phyloP scores from a whole-genome alignment of 192 early-diverging fungal species.

The Oehlia diaphana region DNA sequence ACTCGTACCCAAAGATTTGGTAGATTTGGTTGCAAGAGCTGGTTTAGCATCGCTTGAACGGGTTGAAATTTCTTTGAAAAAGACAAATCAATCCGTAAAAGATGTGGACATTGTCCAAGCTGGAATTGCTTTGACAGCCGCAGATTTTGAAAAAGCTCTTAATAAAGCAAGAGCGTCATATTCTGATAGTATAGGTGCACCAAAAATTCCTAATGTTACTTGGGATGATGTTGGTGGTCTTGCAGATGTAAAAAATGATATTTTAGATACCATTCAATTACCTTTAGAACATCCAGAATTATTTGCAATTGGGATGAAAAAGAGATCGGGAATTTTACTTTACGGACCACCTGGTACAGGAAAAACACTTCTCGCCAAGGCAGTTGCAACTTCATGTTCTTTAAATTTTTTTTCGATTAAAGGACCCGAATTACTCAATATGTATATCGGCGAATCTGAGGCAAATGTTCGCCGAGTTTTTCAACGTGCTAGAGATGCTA shows the following conservation, averaged over 20 bases:
- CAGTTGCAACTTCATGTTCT: slow-evolving; percentile 95
- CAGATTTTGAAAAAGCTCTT: slow-evolving; percentile 81
- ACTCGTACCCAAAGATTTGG: slow-evolving; percentile 84
- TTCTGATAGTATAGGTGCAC: slow-evolving; percentile 91
- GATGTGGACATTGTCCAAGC: slow-evolving; percentile 65
- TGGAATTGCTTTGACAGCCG: slow-evolving; percentile 71
- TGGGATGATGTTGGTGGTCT: slow-evolving; percentile 99
- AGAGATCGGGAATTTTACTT: slow-evolving; percentile 88
- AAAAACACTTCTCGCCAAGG: slow-evolving; percentile 98
- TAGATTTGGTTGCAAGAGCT: slow-evolving; percentile 72
- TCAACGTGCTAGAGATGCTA: slow-evolving; percentile 93
- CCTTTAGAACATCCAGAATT: slow-evolving; percentile 95
- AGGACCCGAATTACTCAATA: slow-evolving; percentile 97
- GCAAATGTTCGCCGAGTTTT: slow-evolving; percentile 96
- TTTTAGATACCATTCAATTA: slow-evolving; percentile 94
- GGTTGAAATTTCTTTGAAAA: slow-evolving; percentile 49
- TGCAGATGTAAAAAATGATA: slow-evolving; percentile 86
- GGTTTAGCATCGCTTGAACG: slow-evolving; percentile 65
- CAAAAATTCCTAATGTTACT: slow-evolving; percentile 96
- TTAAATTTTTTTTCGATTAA: slow-evolving; percentile 99
- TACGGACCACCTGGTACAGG: slow-evolving; percentile 99
- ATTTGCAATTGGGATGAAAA: slow-evolving; percentile 93
- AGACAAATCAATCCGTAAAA: slow-evolving; percentile 19
- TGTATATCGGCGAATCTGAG: slow-evolving; percentile 99
- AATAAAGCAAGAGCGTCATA: slow-evolving; percentile 77